A percentile compares a stretch with the other conserved stretches of the same genome.
These are phyloP conservation scores for Scytalidium sp. DNA, from an alignment of 2,329 filamentous ascomycete species.

Conservation along the genomic window DNA sequence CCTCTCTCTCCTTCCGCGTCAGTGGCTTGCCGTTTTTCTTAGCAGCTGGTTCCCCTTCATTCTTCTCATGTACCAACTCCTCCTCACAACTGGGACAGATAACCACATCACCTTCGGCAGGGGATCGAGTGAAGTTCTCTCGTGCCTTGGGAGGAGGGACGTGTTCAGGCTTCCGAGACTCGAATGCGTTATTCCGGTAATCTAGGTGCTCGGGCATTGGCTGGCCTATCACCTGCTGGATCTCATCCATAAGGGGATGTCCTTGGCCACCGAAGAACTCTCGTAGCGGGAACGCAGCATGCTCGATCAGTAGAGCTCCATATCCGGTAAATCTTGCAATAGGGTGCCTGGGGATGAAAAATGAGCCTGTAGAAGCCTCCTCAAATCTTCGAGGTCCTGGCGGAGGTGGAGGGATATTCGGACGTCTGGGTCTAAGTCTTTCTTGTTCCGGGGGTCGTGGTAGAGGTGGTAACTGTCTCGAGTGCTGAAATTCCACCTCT, in stretches of 20 bases:
- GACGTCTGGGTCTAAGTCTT: conserved; percentile 22
- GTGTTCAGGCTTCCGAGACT: conserved; percentile 21
- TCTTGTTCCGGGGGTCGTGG: conserved; percentile 13
- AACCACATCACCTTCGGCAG: conserved; percentile 67
- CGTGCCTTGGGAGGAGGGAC: conserved; percentile 48
- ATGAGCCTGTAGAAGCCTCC: not conserved
- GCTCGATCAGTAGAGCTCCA: not conserved
- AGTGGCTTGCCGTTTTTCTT: conserved; percentile 44
- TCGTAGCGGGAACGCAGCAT: not conserved
- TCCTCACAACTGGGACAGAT: conserved; percentile 85
- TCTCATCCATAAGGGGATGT: not conserved
- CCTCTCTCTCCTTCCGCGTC: conserved; percentile 49
- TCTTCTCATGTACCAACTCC: conserved; percentile 71
- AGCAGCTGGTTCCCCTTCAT: conserved; percentile 28
- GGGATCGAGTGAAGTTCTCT: conserved; percentile 78
- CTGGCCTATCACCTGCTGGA: not conserved
- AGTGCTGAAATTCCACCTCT: conserved; percentile 28
- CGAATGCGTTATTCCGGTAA: conserved; percentile 19
- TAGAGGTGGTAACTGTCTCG: conserved; percentile 14
- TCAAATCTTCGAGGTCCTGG: not conserved
- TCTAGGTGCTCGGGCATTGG: conserved; percentile 24
- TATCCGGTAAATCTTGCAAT: not conserved
- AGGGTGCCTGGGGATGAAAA: not conserved
- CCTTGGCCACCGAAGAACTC: not conserved
- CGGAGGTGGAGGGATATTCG: conserved; percentile 5